Percentiles rank a stretch among this genome's conserved stretches.
Conservation (phyloP, 805 yeast species). For the Schwanniomyces yamadae region DNA sequence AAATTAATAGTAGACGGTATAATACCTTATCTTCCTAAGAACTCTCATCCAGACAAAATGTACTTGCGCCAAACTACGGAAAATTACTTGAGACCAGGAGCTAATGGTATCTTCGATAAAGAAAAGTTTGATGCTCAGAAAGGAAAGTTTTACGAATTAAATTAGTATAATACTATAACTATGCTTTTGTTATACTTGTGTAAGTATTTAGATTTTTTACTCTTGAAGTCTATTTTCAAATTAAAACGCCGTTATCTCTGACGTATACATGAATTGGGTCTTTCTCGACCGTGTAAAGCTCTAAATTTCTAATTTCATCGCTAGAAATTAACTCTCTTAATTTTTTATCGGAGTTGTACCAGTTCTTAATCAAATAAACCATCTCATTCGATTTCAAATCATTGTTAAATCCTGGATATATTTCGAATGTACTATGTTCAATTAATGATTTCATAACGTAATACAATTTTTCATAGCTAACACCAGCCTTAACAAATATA, state of each 20-base stretch:
- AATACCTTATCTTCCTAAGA: constrained; percentile 30
- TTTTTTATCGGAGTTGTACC: constrained; percentile 67
- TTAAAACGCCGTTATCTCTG: constrained; percentile 13
- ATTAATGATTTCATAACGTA: constrained; percentile 61
- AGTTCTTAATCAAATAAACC: constrained; percentile 58
- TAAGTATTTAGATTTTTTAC: too few relatives aligned
- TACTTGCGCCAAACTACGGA: constrained; percentile 13
- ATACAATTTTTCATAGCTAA: constrained; percentile 62
- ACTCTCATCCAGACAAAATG: constrained; percentile 10
- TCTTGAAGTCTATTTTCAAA: constrained; percentile 6
- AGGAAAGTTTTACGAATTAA: constrained; percentile 45
- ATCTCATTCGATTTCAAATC: constrained; percentile 50
- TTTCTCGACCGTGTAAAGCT: constrained; percentile 45
- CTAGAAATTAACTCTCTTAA: constrained; percentile 55
- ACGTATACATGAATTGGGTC: constrained; percentile 53
- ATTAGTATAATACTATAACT: constrained; percentile 10
- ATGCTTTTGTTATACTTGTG: constrained; percentile 4
- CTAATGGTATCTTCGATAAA: constrained; percentile 20
- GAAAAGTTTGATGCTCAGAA: constrained; percentile 41
- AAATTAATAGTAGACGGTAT: constrained; percentile 65
- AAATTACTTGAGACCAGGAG: constrained; percentile 28
- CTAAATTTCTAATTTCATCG: constrained; percentile 44
- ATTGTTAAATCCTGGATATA: constrained; percentile 45
- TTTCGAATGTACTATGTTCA: constrained; percentile 56
- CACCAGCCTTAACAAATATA: constrained; percentile 62